These are phyloP conservation scores for Amoebophrya sp. DNA, from an alignment of 169 alveolate genomes.

Conservation along the genomic window DNA sequence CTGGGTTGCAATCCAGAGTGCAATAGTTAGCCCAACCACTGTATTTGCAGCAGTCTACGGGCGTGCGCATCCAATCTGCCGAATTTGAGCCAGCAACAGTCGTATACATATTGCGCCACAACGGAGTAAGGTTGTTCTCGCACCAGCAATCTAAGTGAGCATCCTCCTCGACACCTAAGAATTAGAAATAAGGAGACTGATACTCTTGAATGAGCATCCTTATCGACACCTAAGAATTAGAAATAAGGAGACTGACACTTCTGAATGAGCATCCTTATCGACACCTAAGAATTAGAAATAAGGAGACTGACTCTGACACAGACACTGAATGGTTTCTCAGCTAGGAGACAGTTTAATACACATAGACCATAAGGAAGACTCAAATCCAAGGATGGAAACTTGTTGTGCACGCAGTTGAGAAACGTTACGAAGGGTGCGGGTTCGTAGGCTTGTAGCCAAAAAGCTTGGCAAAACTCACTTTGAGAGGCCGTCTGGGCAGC, in stretches of 20 bases:
- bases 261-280: background rate
- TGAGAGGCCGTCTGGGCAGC: too few species aligned
- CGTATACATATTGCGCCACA: background rate
- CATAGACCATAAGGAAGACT: background rate
- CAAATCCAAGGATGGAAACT: background rate
- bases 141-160: background rate
- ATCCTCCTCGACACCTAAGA: background rate
- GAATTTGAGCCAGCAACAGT: background rate
- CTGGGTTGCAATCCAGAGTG: background rate
- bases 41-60: background rate
- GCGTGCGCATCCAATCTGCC: background rate
- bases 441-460: background rate
- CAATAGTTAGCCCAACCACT: background rate
- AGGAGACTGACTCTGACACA: background rate
- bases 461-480: background rate
- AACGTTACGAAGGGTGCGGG: background rate
- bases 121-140: background rate
- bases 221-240: background rate
- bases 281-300: background rate
- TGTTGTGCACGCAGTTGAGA: background rate
- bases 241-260: background rate
- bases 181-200: background rate
- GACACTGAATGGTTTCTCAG: background rate
- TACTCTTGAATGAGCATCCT: background rate
- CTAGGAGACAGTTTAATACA: background rate